Evolutionary conservation across 768 basidiomycete genomes (phyloP).

Genomic region (Naganishia onofrii): DNA sequence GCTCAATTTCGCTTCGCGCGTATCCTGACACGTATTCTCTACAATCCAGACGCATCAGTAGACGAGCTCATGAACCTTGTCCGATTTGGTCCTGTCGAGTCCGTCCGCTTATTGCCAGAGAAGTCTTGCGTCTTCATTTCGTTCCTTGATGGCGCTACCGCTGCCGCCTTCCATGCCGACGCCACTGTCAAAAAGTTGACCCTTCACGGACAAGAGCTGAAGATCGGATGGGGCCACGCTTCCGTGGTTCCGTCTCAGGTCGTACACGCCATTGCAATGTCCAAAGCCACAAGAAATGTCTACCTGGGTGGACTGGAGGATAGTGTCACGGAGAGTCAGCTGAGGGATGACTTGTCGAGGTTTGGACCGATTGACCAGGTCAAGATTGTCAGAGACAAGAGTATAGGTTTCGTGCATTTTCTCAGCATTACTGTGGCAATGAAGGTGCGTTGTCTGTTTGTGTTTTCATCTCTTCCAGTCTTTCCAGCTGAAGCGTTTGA

Average conservation of each 20-base stretch:
- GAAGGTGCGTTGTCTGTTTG: constrained; percentile 63
- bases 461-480: not conserved
- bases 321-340: constrained; percentile 80
- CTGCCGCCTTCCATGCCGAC: constrained; percentile 95
- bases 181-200: constrained; percentile 90
- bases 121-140: constrained; percentile 98
- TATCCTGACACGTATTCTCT: not conserved
- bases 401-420: constrained; percentile 98
- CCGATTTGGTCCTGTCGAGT: constrained; percentile 94
- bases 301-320: constrained; percentile 93
- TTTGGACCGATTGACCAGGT: constrained; percentile 98
- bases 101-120: constrained; percentile 88
- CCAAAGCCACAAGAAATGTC: constrained; percentile 91
- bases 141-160: constrained; percentile 88
- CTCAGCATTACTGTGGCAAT: constrained; percentile 89
- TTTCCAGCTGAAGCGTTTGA: constrained; percentile 27
- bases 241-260: constrained; percentile 82
- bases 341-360: constrained; percentile 83
- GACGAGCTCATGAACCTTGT: constrained; percentile 97
- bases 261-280: constrained; percentile 80
- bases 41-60: constrained; percentile 71
- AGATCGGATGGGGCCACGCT: constrained; percentile 98
- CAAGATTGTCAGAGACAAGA: constrained; percentile 98
- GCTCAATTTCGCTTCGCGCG: too few species aligned
- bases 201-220: constrained; percentile 91